Base-by-base conservation (phyloP, 2,329 filamentous ascomycete genomes). In the Diaporthe destruens region DNA sequence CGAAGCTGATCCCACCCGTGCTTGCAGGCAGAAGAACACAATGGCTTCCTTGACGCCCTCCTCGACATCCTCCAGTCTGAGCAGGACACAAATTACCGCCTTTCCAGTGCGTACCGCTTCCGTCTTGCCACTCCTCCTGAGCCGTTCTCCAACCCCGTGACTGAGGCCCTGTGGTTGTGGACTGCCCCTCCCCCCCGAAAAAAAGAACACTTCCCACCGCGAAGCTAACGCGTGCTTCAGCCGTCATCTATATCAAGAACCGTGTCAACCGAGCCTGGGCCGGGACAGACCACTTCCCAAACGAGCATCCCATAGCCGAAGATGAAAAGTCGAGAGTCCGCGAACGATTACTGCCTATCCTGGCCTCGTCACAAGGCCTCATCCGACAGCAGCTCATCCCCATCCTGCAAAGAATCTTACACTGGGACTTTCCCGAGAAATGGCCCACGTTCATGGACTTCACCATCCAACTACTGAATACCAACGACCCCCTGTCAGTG, bases 211-310 rank as follows among this genome's bases (percentile, higher is more conserved):
- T 53, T 53, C 57, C 55, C 71, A 16, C n/a, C 34, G 42, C 9
- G 16, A 53, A 36, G 34, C 67, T 76, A 69, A 77, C 72, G 71
- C 61, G 68, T 72, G 61, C 69, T 74, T 75, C 83, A 98, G 96
- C 95, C 80, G 95, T 96, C 80, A 94, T 99, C 78, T 99, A 98
- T 85, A 91, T 98, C 82, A 99, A 99, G 87, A 98, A 99, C 85
- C 93, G 95, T 81, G 93, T 98, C 82, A 96, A 93, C 82, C 93
- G 95, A 81, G 95, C 94, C 79, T 99, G 96, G 96, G 89, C 92
- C 71, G 91, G 90, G 75, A 87, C 88, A 79, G 94, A 97, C 76
- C 93, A 96, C 76, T 91, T 89, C 80, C 89, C 91, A 75, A 88
- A 90, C 79, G 91, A 93, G 78, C 91, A 90, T 78, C 86, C 92